These are phyloP conservation scores for Hydnum rufescens DNA, from an alignment of 768 basidiomycete species.

Conservation along the genomic window DNA sequence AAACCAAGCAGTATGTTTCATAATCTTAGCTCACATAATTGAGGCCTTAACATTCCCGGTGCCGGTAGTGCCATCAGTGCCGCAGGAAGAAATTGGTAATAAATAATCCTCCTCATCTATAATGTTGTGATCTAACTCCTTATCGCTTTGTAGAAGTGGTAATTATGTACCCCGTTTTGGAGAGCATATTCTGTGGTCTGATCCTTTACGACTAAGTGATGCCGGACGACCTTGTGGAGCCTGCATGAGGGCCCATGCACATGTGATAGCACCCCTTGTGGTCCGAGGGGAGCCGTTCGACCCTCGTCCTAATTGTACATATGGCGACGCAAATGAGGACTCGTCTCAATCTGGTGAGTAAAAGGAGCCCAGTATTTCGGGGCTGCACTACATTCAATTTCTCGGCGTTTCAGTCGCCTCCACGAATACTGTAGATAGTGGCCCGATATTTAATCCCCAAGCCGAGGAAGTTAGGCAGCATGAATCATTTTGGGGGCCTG, in stretches of 20 bases:
- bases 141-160: background rate
- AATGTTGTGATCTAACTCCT: background rate
- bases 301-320: background rate
- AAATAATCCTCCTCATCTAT: background rate
- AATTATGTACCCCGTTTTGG: background rate
- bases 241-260: background rate
- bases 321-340: background rate
- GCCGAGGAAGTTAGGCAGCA: background rate
- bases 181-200: background rate
- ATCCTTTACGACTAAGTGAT: background rate
- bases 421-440: background rate
- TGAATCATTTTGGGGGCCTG: background rate
- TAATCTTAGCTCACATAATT: background rate
- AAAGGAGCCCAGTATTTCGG: background rate
- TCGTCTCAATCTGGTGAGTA: background rate
- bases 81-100: background rate
- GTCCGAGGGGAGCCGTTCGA: background rate
- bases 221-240: background rate
- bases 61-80: background rate
- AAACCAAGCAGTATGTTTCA: background rate
- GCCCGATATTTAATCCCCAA: background rate
- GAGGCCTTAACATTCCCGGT: background rate
- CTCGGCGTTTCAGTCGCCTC: no score
- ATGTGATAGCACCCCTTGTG: background rate
- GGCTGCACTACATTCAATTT: no score